Percentiles rank a stretch among this genome's conserved stretches.
Evolutionary conservation across 2,329 filamentous ascomycete genomes (phyloP).

Genomic region (Xylariales sp.): DNA sequence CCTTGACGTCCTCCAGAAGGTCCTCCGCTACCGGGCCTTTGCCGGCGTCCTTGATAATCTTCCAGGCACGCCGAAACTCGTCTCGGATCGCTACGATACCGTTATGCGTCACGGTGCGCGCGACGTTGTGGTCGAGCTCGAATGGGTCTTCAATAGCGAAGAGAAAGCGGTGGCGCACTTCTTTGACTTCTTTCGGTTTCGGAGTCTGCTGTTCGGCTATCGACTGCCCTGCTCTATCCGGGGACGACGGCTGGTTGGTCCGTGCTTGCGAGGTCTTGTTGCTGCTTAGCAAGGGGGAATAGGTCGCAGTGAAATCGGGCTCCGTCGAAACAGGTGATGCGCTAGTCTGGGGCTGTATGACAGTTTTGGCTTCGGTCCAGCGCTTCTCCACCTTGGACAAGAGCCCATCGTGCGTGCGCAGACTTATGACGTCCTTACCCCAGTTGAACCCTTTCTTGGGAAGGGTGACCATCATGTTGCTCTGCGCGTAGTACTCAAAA

Average conservation of each 20-base stretch:
- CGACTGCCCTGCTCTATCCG: conserved; percentile 18
- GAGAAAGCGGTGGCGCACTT: conserved; percentile 82
- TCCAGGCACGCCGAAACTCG: conserved; percentile 84
- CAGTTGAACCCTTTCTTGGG: conserved; percentile 76
- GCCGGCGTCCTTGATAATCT: conserved; percentile 70
- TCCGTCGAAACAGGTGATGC: conserved; percentile 44
- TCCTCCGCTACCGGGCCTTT: conserved; percentile 55
- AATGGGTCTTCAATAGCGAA: conserved; percentile 95
- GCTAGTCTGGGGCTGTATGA: conserved; percentile 63
- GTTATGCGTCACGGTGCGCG: conserved; percentile 83
- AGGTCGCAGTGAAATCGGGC: conserved; percentile 25
- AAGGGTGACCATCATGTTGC: conserved; percentile 63
- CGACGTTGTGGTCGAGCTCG: conserved; percentile 88
- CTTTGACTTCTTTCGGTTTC: conserved; percentile 64
- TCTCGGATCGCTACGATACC: conserved; percentile 85
- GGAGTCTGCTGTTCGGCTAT: conserved; percentile 34
- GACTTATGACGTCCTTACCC: conserved; percentile 81
- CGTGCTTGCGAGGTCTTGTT: conserved; percentile 18
- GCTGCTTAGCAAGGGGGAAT: conserved; percentile 42
- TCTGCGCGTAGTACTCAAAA: conserved; percentile 85
- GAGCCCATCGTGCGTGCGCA: conserved; percentile 77
- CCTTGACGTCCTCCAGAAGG: conserved; percentile 64
- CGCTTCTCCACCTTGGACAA: conserved; percentile 81
- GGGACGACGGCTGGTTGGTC: conserved; percentile 29
- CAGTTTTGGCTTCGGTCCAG: conserved; percentile 86